Evolutionary conservation across 1,284 basidiomycete species (phyloP).

Genomic region (Cutaneotrichosporon sp.): DNA sequence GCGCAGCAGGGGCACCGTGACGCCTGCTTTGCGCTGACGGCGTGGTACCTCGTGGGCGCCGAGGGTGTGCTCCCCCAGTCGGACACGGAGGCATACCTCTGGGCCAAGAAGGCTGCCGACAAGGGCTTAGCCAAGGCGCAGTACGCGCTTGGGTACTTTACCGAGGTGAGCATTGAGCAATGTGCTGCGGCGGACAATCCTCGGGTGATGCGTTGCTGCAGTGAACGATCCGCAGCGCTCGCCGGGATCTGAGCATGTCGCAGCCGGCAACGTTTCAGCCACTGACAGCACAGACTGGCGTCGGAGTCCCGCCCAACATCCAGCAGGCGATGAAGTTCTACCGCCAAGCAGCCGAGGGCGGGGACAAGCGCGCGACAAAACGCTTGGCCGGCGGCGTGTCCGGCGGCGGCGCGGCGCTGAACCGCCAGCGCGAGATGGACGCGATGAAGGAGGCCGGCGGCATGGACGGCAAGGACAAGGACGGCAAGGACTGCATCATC

Average conservation of each 20-base stretch:
- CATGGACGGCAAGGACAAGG: conserved; percentile 55
- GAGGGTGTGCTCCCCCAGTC: conserved; percentile 96
- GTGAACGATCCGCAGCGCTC: no score
- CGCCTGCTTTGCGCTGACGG: conserved; percentile 95
- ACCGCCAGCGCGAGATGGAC: conserved; percentile 47
- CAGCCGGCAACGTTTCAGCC: not conserved
- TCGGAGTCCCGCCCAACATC: conserved; percentile 71
- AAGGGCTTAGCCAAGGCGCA: conserved; percentile 87
- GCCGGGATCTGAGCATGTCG: not conserved
- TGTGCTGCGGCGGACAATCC: not conserved
- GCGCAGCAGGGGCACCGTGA: conserved; percentile 97
- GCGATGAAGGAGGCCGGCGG: conserved; percentile 43
- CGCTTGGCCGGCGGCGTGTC: conserved; percentile 60
- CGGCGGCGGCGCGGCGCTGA: conserved; percentile 46
- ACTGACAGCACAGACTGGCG: conserved; percentile 62
- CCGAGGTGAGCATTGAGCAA: conserved; percentile 61
- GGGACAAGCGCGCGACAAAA: conserved; percentile 89
- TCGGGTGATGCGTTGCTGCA: no score
- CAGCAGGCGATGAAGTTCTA: conserved; percentile 78
- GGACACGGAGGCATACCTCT: conserved; percentile 94
- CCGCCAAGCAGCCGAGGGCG: conserved; percentile 85
- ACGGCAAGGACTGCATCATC: conserved; percentile 71
- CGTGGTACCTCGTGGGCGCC: conserved; percentile 98
- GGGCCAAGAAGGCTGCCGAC: conserved; percentile 89
- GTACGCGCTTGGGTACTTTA: conserved; percentile 97